Evolutionary conservation across 495 filamentous ascomycete genomes (phyloP), one percentile per base, ranked within the genome.

Genomic region (Aspergillus ostianus): DNA sequence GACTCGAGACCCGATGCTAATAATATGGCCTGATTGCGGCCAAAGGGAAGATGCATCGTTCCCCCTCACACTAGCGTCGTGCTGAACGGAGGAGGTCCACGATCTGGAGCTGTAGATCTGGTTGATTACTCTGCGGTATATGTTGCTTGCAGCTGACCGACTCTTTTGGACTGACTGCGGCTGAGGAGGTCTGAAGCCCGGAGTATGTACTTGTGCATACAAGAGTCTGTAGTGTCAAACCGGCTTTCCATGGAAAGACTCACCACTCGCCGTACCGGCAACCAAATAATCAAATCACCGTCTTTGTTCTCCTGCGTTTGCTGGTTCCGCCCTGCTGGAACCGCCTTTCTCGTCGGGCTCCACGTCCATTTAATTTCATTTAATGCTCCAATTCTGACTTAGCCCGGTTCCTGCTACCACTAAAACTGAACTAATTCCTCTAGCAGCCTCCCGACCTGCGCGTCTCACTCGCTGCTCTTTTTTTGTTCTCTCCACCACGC

Each of bases 311-410:
- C 30, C 20, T 56, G 45, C 13, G 29, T 32, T 54, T 32, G 36
- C 17, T 45, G 63, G 63, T 67, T 63, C 70, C 70, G 66, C 64
- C 50, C 63, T 55, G 64, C 60, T 65, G 70, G 70, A 62, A 62
- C 63, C 49, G 65, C 60, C 65, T 41, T 6, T 4, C 36, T 41
- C 10, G 23, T 41, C 36, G 36, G 36, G 36, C 36, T 41, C 36
- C 36, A 41, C 36, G 36, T 41, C 62, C 63, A 4, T 15, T 41
- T 41, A 41, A 41, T 41, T 41, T 32, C 30, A 8, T 32, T 7
- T 8, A 41, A 4, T 41, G 12, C 8, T 12, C 36, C 36, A 10
- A 10, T 15, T 8, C 36, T 17, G 36, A n/a, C 12, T 15, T 4
- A 41, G 36, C 8, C 13, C 3, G 4, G 9, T 10, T 41, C 36